Percentiles rank a stretch among this genome's conserved stretches.
These are phyloP conservation scores for Aechmea fasciata DNA, from an alignment of 176 grass and related monocot genomes.

Conservation along the genomic window DNA sequence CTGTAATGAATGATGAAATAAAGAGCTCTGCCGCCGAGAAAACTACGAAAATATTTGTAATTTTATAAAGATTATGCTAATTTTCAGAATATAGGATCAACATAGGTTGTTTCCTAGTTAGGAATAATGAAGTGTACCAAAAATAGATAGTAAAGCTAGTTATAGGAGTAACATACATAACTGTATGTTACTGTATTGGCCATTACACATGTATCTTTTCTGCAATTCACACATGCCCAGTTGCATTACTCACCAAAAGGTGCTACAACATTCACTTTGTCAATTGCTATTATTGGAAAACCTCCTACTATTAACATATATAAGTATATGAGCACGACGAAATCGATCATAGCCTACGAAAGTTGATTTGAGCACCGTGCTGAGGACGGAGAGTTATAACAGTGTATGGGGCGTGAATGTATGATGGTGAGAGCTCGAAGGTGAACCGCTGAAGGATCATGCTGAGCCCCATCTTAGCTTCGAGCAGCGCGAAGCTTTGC, in stretches of 20 bases:
- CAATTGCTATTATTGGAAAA: not conserved
- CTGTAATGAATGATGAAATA: too few relatives aligned
- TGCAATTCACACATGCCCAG: not conserved
- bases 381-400: slow-evolving; percentile 42
- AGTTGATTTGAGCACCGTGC: slow-evolving; percentile 44
- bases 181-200: too few relatives aligned
- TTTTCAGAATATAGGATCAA: too few relatives aligned
- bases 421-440: slow-evolving; percentile 56
- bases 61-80: too few relatives aligned
- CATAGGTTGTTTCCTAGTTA: too few relatives aligned
- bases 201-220: not conserved
- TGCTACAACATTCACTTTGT: not conserved
- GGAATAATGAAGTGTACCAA: too few relatives aligned
- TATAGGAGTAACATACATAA: too few relatives aligned
- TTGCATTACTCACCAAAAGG: not conserved
- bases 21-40: too few relatives aligned
- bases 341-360: slow-evolving; percentile 7
- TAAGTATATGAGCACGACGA: not conserved
- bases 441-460: slow-evolving; percentile 50
- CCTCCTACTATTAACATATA: not conserved
- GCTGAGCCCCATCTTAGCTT: slow-evolving; percentile 52
- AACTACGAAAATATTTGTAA: too few relatives aligned
- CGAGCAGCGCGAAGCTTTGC: slow-evolving; percentile 56
- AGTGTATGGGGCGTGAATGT: slow-evolving; percentile 31
- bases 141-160: too few relatives aligned